phyloP scores from a whole-genome alignment of 352 stramenopile genomes.

The Globisporangium nodosum region DNA sequence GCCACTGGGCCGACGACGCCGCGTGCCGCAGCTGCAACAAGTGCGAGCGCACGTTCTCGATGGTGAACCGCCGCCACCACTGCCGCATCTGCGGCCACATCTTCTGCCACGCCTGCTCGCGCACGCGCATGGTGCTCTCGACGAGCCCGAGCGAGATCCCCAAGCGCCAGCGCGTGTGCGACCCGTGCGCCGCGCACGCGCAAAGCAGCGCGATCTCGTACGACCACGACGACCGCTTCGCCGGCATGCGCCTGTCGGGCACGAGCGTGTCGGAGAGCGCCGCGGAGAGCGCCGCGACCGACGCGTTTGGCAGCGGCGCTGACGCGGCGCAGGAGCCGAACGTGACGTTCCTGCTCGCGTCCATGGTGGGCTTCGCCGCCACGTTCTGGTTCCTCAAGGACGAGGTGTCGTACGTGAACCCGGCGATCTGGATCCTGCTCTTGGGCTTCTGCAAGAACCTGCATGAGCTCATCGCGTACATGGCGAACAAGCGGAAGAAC shows the following conservation, averaged over 20 bases:
- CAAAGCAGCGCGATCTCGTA: slow-evolving; percentile 64
- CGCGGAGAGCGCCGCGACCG: slow-evolving; percentile 5
- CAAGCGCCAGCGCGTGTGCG: slow-evolving; percentile 68
- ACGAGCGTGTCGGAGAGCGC: slow-evolving; percentile 1
- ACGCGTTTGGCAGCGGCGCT: not conserved
- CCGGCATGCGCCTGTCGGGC: slow-evolving; percentile 6
- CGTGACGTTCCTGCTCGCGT: slow-evolving; percentile 48
- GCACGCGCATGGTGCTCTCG: slow-evolving; percentile 72
- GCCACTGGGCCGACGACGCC: slow-evolving; percentile 63
- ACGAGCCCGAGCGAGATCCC: slow-evolving; percentile 60
- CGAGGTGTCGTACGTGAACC: slow-evolving; percentile 64
- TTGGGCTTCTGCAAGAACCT: slow-evolving; percentile 69
- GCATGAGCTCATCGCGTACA: slow-evolving; percentile 39
- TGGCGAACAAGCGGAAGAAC: slow-evolving; percentile 20
- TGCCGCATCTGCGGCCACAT: slow-evolving; percentile 80
- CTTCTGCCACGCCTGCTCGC: slow-evolving; percentile 77
- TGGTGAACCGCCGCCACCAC: slow-evolving; percentile 76
- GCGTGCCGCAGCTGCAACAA: slow-evolving; percentile 50
- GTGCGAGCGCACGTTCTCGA: slow-evolving; percentile 62
- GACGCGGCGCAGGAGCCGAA: slow-evolving; percentile 15
- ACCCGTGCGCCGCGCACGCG: slow-evolving; percentile 53
- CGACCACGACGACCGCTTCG: slow-evolving; percentile 36
- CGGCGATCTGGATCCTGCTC: slow-evolving; percentile 71
- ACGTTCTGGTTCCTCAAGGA: slow-evolving; percentile 82
- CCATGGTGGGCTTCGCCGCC: slow-evolving; percentile 47